phyloP scores from a whole-genome alignment of 805 yeast genomes.

The Starmerella sirachaensis region DNA sequence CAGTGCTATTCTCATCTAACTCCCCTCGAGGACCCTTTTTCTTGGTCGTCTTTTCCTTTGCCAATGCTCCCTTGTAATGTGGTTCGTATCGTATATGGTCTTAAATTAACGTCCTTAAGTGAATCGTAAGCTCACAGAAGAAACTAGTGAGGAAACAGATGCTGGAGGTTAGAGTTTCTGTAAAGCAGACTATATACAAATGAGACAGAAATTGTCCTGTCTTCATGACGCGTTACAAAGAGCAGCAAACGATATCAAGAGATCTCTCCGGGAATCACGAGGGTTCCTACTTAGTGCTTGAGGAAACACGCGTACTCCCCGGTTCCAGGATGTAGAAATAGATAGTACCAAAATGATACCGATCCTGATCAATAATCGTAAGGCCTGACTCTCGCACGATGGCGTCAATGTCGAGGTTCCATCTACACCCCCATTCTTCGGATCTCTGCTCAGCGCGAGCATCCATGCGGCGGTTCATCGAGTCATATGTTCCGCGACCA shows the following conservation, averaged over 20 bases:
- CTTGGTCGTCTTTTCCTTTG: too few relatives aligned
- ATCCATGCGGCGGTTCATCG: constrained; percentile 70
- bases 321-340: constrained; percentile 30
- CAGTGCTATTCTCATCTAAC: too few relatives aligned
- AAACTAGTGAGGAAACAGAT: too few relatives aligned
- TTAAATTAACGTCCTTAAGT: neutral
- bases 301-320: constrained; percentile 3
- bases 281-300: neutral
- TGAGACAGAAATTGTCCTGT: too few relatives aligned
- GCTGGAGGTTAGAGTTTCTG: too few relatives aligned
- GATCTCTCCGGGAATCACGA: neutral
- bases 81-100: too few relatives aligned
- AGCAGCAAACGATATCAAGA: too few relatives aligned
- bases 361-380: constrained; percentile 64
- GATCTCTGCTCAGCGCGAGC: constrained; percentile 71
- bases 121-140: too few relatives aligned
- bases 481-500: constrained; percentile 73
- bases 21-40: too few relatives aligned
- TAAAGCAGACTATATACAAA: too few relatives aligned
- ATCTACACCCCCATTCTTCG: constrained; percentile 91
- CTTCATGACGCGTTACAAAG: too few relatives aligned
- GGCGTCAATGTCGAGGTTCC: constrained; percentile 91
- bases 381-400: constrained; percentile 73
- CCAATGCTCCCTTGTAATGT: too few relatives aligned
- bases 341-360: constrained; percentile 86